Base-by-base conservation (phyloP, 2,329 filamentous ascomycete genomes). In the Cladosporium colombiae region DNA sequence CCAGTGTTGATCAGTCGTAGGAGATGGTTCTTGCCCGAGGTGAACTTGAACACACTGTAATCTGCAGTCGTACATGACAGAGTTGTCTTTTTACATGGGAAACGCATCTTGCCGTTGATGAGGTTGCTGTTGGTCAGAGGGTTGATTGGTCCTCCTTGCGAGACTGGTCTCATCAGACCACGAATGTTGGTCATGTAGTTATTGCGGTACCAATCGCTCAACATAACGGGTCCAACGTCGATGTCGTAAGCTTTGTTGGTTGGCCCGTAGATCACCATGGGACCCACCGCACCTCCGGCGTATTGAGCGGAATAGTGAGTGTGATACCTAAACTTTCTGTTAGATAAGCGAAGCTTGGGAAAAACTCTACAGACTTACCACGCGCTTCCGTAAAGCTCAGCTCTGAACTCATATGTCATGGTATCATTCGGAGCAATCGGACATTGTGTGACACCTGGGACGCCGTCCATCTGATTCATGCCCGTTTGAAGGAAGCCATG, bases 401-500 rank as follows among this genome's bases (percentile, higher is more conserved):
- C 81, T 37, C 56, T 46, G 73, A 78, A 82, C 4, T 71, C 75
- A 67, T 78, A 79, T 5, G 76, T 78, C 64, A 77, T 76, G 8
- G 57, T 70, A 27, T 71, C 64, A 5, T 76, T 75, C 0, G 78
- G 78, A 0, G 78, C 74, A 18, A 80, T 78, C 6, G 56, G 35
- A 14, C 56, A 59, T 40, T 64, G 62, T 21, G 62, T 64, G 3
- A 82, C 74, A 27, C 79, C 78, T 57, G 80, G 80, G 53, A 80
- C 81, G 55, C 83, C 83, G 65, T 85, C 83, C 65, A 81, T 78
- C 46, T 78, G 75, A 68, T 87, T 88, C 0, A 82, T 86, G 66
- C 81, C 84, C 65, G 75, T 83, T 68, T 81, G 81, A 29, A 78
- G 75, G 3, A 84, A 67, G 7, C 62, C 62, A 66, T 84, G 83